A percentile compares a stretch with the other conserved stretches of the same genome.
These are phyloP conservation scores for Dacryopinax spathularia DNA, from an alignment of 768 basidiomycete genomes.

Conservation along the genomic window DNA sequence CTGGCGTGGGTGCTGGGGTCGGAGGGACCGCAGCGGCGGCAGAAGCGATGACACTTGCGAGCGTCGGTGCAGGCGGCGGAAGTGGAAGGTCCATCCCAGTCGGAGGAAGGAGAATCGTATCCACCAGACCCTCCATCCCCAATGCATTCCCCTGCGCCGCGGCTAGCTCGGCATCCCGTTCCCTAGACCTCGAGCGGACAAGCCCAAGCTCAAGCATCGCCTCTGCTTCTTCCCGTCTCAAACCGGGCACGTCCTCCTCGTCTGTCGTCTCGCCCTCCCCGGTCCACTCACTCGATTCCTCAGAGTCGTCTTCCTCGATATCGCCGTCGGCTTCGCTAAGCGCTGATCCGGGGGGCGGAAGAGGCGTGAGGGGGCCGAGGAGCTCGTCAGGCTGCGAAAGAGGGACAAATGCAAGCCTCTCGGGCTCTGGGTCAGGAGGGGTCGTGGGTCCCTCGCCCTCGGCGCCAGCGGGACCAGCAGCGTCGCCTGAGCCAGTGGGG, in stretches of 20 bases:
- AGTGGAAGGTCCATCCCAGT: background rate
- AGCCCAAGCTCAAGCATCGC: background rate
- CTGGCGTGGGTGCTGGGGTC: background rate
- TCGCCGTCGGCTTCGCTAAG: background rate
- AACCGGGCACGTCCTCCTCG: background rate
- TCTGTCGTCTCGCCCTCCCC: conserved; percentile 1
- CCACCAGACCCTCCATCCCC: too few species aligned
- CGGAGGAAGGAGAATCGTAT: background rate
- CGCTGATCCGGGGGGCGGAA: background rate
- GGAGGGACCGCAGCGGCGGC: background rate
- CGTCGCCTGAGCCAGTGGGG: background rate
- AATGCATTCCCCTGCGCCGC: too few species aligned
- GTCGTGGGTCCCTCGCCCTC: background rate
- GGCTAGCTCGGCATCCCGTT: background rate
- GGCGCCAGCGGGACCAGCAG: background rate
- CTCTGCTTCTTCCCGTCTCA: background rate
- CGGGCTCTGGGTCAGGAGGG: background rate
- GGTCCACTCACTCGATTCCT: background rate
- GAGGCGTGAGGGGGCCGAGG: background rate
- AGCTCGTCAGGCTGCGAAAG: conserved; percentile 1
- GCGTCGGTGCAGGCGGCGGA: background rate
- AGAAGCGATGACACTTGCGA: background rate
- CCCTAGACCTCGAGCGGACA: background rate
- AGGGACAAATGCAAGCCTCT: background rate
- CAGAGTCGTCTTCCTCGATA: background rate